Base-by-base conservation (phyloP, 768 basidiomycete genomes). In the Obba rivulosa region DNA sequence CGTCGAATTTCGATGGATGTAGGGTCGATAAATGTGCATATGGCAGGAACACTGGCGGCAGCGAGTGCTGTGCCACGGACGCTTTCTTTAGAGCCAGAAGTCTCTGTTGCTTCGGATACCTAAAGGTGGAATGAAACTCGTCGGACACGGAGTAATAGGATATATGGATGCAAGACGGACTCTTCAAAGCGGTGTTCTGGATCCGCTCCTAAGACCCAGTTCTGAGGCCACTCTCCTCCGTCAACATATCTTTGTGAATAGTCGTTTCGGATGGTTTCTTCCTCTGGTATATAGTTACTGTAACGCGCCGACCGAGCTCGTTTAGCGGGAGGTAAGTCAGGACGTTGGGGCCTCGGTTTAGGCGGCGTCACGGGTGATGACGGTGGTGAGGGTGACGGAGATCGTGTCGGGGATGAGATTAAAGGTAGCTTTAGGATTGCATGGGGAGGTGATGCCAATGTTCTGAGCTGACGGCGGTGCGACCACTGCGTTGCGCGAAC, bases 211-310 rank as follows among this genome's bases (percentile, higher is more conserved):
- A 92, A 69, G 8, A 99, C 87, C 80, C 85, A 91, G 59, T 96
- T 85, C 68, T 95, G 92, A 1, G 93, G 91, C 84, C 93, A 92
- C 54, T 90, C 87, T 9, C 93, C 94, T 2, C 87, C 78, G 57
- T 90, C 85, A 28, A 94, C 92, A 65, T 95, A 97, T 54, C 85
- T 73, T 65, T 87, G 85, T 0, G 87, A 90, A 61, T 94, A 92
- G 69, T 99, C 94, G 58, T 96, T 98, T 41, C 96, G 78, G 38
- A 99, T 88, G 0, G 93, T 97, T 65, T 99, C 95, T 62, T 99
- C 95, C 52, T 92, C 91, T 1, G 89, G 85, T 14, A 93, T 77
- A 56, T 95, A 94, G 60, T 94, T 93, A 28, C 64, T 63, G 55
- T 90, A 92, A 31, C 86, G 75, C 18, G 77, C 73, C 5, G 79